Percentiles rank a stretch among this genome's conserved stretches.
These are phyloP conservation scores for Xylariaceae sp. DNA, from an alignment of 2,329 filamentous ascomycete species.

Conservation along the genomic window DNA sequence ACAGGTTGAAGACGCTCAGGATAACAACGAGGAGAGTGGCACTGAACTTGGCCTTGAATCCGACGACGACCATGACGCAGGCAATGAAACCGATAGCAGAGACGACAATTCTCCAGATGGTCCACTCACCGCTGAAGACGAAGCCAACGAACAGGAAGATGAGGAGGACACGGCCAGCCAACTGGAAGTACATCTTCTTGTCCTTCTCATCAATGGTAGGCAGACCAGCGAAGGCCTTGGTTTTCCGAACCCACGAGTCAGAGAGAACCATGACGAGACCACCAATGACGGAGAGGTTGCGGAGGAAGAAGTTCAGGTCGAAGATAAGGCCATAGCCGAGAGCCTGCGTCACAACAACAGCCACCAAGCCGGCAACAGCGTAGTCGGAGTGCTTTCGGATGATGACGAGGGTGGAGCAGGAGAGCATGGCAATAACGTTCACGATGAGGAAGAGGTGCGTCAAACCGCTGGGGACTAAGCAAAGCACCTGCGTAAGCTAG, in stretches of 20 bases:
- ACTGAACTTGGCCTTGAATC: slow-evolving; percentile 99
- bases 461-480: slow-evolving; percentile 73
- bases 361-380: slow-evolving; percentile 84
- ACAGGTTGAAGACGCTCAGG: slow-evolving; percentile 89
- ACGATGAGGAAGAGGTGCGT: slow-evolving; percentile 88
- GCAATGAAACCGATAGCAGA: slow-evolving; percentile 81
- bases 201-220: slow-evolving; percentile 97
- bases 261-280: slow-evolving; percentile 97
- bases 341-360: slow-evolving; percentile 86
- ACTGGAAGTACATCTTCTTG: slow-evolving; percentile 99
- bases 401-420: slow-evolving; percentile 82
- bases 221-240: slow-evolving; percentile 89
- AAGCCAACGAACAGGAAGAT: slow-evolving; percentile 98
- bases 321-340: slow-evolving; percentile 97
- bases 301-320: slow-evolving; percentile 99
- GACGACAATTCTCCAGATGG: slow-evolving; percentile 78
- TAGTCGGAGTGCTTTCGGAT: slow-evolving; percentile 88
- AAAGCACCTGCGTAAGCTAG: slow-evolving; percentile 22
- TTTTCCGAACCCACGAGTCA: slow-evolving; percentile 97
- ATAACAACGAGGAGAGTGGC: slow-evolving; percentile 93
- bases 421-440: slow-evolving; percentile 84
- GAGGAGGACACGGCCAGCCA: slow-evolving; percentile 87
- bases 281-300: slow-evolving; percentile 95
- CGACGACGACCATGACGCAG: slow-evolving; percentile 97
- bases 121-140: slow-evolving; percentile 92